Conservation (phyloP, 1,139 yeast species). For the Komagataea norvegica region DNA sequence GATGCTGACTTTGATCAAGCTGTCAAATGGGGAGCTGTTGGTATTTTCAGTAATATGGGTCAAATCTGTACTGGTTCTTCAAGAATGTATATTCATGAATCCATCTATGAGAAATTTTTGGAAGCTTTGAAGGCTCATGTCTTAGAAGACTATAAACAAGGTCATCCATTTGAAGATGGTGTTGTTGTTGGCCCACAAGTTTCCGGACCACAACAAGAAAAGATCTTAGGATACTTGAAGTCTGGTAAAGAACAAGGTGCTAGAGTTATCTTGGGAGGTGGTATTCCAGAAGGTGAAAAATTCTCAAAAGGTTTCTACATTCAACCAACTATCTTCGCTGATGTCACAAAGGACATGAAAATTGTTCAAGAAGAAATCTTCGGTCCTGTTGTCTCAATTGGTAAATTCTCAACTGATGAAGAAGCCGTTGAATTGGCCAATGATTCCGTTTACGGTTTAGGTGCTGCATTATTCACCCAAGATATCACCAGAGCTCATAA, state of each 20-base stretch:
- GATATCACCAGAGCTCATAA: slow-evolving; percentile 55
- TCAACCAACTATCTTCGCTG: slow-evolving; percentile 64
- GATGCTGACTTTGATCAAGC: slow-evolving; percentile 79
- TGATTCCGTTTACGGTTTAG: slow-evolving; percentile 70
- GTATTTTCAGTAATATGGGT: slow-evolving; percentile 81
- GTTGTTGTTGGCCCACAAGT: slow-evolving; percentile 78
- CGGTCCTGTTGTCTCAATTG: slow-evolving; percentile 86
- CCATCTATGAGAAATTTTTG: slow-evolving; percentile 64
- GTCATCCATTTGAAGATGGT: slow-evolving; percentile 50
- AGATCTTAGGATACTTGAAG: slow-evolving; percentile 61
- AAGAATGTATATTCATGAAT: slow-evolving; percentile 69
- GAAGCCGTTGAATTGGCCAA: slow-evolving; percentile 72
- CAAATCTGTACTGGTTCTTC: slow-evolving; percentile 92
- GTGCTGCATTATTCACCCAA: slow-evolving; percentile 73
- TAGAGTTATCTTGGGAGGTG: slow-evolving; percentile 57
- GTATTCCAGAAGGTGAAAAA: slow-evolving; percentile 36
- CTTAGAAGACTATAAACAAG: slow-evolving; percentile 47
- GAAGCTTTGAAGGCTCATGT: slow-evolving; percentile 35
- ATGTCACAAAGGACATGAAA: slow-evolving; percentile 53
- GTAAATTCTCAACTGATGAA: slow-evolving; percentile 64
- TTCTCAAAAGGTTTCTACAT: slow-evolving; percentile 50
- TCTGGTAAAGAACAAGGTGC: slow-evolving; percentile 73
- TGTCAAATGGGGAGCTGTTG: slow-evolving; percentile 80
- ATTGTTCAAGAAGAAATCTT: slow-evolving; percentile 74
- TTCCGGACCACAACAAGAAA: slow-evolving; percentile 61